Base-by-base conservation (phyloP, 1,139 yeast species). In the Geotrichum fermentans region DNA sequence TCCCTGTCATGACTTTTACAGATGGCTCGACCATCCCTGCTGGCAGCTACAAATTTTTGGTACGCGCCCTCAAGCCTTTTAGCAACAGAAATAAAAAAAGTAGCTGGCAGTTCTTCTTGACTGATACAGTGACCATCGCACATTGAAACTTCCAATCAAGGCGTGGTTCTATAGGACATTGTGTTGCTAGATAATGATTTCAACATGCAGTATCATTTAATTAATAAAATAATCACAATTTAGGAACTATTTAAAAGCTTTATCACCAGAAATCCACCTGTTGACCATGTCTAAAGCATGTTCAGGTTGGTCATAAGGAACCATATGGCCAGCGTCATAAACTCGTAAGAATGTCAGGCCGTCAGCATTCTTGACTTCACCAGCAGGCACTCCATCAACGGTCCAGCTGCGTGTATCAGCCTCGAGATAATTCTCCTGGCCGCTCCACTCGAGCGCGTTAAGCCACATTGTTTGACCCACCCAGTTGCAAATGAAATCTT, bases 401-500 rank as follows among this genome's bases (percentile, higher is more conserved):
- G 59, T 2, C 62, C 75, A 71, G 30, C 77, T 76, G 42, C 66
- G 65, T 26, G 61, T 54, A 26, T 62, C 58, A 36, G 64, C 60
- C 28, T 56, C 47, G 52, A 62, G 62, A 56, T 69, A 64, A 51
- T 61, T 60, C 39, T 64, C 65, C 47, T 66, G 65, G 18, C 71
- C 70, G 17, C 61, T 55, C 89, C 92, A 86, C 54, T 79, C 80
- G 60, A 86, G 73, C 52, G 69, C 73, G 60, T 83, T 74, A 35
- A 86, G 71, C 94, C 95, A 84, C 7, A 83, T 90, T 62, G 77
- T 77, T 68, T 85, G 86, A 52, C 95, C 95, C 58, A 87, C 74
- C 95, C 95, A 87, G 70, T 87, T 87, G 70, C 96, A 87, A 60
- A 87, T 86, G 67, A n/a, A n/a, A n/a, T n/a, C n/a, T n/a, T n/a